Evolutionary conservation across 75 land plant species (phyloP).

Genomic region (Isoetes taiwanensis): DNA sequence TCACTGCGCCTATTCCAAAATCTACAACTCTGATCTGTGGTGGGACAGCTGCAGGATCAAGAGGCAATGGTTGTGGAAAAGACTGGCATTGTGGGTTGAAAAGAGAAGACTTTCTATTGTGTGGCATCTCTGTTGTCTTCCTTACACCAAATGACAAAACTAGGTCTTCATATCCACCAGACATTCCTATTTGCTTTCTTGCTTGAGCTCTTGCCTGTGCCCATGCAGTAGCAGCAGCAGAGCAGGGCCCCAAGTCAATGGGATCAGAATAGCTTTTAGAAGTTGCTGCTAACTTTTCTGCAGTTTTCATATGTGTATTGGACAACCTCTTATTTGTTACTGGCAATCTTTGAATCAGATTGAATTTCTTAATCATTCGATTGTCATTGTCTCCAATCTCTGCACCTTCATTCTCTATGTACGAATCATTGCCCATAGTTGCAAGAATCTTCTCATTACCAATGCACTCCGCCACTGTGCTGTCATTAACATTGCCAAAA

Average conservation of each 20-base stretch:
- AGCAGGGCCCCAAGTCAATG: slow-evolving; percentile 31
- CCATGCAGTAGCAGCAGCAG: slow-evolving; percentile 34
- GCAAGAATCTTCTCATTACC: too few relatives aligned
- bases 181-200: neutral
- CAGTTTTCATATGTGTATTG: neutral
- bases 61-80: neutral
- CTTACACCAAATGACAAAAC: slow-evolving; percentile 52
- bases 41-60: neutral
- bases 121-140: neutral
- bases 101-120: neutral
- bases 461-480: too few relatives aligned
- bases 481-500: too few relatives aligned
- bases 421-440: slow-evolving; percentile 4
- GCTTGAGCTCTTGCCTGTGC: slow-evolving; percentile 28
- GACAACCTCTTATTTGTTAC: neutral
- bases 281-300: neutral
- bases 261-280: neutral
- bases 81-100: neutral
- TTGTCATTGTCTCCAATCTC: neutral
- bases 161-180: slow-evolving; percentile 15
- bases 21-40: slow-evolving; percentile 17
- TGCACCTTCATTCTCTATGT: neutral
- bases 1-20: slow-evolving; percentile 30
- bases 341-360: neutral
- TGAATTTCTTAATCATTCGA: neutral